Evolutionary conservation across 75 land plant genomes (phyloP), one percentile per base, ranked within the genome.

Genomic region (Ceratopteris richardii): DNA sequence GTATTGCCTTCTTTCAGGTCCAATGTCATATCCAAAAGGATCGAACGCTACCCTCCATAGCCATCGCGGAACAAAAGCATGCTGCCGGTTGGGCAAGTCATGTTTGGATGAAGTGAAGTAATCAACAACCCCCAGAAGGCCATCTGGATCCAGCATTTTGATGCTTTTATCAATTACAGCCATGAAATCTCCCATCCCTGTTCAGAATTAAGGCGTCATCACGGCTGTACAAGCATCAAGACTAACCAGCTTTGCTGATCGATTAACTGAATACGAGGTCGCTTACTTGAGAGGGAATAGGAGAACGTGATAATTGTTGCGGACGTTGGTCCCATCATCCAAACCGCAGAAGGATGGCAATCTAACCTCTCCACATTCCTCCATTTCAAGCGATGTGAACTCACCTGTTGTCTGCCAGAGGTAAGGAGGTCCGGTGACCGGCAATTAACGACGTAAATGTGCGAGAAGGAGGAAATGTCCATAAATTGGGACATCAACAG

Each of bases 291-390:
- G 36, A 73, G 43, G 9, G 76, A 73, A 44, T 66, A 73, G 51
- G 76, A 66, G 51, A 73, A 73, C 7, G 76, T 73, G 65, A 73
- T 54, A 48, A 73, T 63, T 14, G 76, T 60, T 27, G 70, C 76
- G n/a, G 51, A 26, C 7, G 1, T 0, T 1, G 13, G 48, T 4
- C 37, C 37, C 37, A 33, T 3, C 9, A 4, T 9, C 6, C 28
- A 41, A 58, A 73, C 66, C 9, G 66, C 62, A 44, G 64, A 66
- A 0, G 70, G 64, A 48, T 66, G 73, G 18, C 59, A 56, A 37
- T 73, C 76, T 12, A 73, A 55, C 30, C 60, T 44, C 16, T 66
- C 70, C 40, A 73, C 76, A 61, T 73, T 73, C 19, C 43, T 42
- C 76, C 76, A 73, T 27, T 70, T 18, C 3, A 21, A 17, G 21